A percentile compares a stretch with the other conserved stretches of the same genome.
phyloP scores from a whole-genome alignment of 805 yeast genomes.

The Kluyveromyces dobzhanskii region DNA sequence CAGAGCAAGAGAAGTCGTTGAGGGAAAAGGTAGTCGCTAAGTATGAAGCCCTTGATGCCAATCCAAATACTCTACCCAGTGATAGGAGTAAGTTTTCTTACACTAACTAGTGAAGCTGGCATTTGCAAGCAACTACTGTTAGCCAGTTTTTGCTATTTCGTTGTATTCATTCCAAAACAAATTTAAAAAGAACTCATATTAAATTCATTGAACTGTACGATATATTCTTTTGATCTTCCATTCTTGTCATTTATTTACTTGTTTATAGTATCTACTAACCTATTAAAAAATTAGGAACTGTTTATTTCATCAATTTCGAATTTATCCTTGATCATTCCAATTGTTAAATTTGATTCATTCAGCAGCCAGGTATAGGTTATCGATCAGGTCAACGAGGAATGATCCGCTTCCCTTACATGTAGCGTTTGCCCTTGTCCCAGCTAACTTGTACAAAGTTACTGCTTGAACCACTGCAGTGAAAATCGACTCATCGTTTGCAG shows the following conservation, averaged over 20 bases:
- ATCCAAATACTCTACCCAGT: conserved; percentile 46
- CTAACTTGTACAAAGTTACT: conserved; percentile 47
- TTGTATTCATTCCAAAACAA: too few species aligned
- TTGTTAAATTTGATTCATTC: too few species aligned
- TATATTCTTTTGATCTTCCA: too few species aligned
- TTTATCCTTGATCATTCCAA: too few species aligned
- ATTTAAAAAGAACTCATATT: too few species aligned
- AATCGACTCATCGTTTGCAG: conserved; percentile 28
- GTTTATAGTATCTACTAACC: neutral
- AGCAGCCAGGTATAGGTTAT: conserved; percentile 12
- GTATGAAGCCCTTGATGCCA: conserved; percentile 41
- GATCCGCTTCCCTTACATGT: conserved; percentile 31
- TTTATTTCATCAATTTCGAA: neutral
- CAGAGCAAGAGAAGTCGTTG: conserved; percentile 52
- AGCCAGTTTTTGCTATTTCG: too few species aligned
- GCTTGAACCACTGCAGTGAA: conserved; percentile 47
- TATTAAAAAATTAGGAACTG: neutral
- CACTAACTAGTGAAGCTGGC: conserved; percentile 30
- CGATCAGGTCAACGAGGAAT: conserved; percentile 25
- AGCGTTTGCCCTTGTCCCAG: conserved; percentile 48
- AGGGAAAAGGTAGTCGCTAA: conserved; percentile 41
- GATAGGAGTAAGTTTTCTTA: conserved; percentile 44
- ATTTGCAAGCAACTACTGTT: neutral
- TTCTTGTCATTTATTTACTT: neutral
- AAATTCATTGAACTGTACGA: too few species aligned